Percentiles rank a stretch among this genome's conserved stretches.
Conservation (phyloP, 345 rosid species). For the Cardamine resedifolia region DNA sequence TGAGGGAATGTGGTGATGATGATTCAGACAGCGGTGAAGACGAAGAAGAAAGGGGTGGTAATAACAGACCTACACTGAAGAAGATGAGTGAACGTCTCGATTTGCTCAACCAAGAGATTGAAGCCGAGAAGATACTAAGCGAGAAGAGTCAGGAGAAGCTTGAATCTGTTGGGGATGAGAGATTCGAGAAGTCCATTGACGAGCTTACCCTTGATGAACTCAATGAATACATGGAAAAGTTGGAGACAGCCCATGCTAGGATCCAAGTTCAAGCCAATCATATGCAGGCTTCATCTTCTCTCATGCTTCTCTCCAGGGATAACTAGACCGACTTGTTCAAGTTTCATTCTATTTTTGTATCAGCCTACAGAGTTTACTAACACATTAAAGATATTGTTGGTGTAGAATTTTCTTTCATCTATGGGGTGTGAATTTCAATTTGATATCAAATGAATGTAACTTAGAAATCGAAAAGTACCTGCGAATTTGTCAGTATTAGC, state of each 20-base stretch:
- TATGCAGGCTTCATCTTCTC: conserved; percentile 43
- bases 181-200: conserved; percentile 26
- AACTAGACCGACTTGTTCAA: conserved; percentile 8
- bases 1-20: conserved; percentile 22
- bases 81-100: conserved; percentile 21
- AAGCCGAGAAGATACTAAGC: conserved; percentile 43
- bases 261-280: conserved; percentile 30
- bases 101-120: conserved; percentile 29
- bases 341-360: conserved; percentile 18
- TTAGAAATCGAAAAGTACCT: conserved; percentile 20
- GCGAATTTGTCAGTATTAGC: background rate
- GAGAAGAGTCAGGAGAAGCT: conserved; percentile 33
- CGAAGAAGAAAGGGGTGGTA: conserved; percentile 6
- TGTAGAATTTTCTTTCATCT: conserved; percentile 5
- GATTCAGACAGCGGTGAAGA: conserved; percentile 12
- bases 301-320: conserved; percentile 36
- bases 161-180: conserved; percentile 29
- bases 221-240: conserved; percentile 29
- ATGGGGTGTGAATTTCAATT: background rate
- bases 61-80: conserved; percentile 20
- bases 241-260: conserved; percentile 35
- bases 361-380: conserved; percentile 16
- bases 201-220: conserved; percentile 31
- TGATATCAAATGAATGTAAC: conserved; percentile 23
- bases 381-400: conserved; percentile 18